Evolutionary conservation across 2,329 filamentous ascomycete genomes (phyloP).

Genomic region (Cladophialophora carrionii): DNA sequence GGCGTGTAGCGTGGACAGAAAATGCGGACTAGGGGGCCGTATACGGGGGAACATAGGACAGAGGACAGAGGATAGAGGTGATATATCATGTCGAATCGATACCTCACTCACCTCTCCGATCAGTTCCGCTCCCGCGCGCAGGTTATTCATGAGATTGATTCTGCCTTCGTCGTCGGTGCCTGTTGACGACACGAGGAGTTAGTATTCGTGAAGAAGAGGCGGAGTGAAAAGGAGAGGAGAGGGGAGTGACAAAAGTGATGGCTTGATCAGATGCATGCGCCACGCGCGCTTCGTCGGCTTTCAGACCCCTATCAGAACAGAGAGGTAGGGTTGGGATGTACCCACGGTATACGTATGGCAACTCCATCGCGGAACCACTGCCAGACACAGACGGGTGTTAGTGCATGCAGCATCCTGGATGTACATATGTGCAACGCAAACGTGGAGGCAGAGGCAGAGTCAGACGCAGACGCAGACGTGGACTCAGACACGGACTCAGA

Average conservation of each 20-base stretch:
- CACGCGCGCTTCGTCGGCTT: not conserved
- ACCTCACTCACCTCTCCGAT: constrained; percentile 52
- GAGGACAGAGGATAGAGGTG: too few species aligned
- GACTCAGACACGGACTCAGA: not conserved
- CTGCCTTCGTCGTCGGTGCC: constrained; percentile 60
- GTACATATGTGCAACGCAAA: too few species aligned
- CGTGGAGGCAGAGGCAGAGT: too few species aligned
- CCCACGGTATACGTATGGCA: constrained; percentile 59
- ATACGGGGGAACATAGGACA: too few species aligned
- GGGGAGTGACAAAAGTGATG: not conserved
- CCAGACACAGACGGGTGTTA: not conserved
- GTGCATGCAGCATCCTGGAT: not conserved
- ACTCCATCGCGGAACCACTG: constrained; percentile 61
- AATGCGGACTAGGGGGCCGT: not conserved
- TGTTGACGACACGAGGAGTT: not conserved
- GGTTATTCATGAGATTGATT: constrained; percentile 59
- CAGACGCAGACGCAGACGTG: not conserved
- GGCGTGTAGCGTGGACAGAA: too few species aligned
- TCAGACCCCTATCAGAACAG: not conserved
- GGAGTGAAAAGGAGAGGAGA: not conserved
- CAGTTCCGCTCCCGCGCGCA: constrained; percentile 57
- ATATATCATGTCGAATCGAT: too few species aligned
- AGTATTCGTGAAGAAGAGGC: not conserved
- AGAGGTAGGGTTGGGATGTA: not conserved
- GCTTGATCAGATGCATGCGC: not conserved